These are phyloP conservation scores for Leccinum uliginosum DNA, from an alignment of 768 basidiomycete species.

Conservation along the genomic window DNA sequence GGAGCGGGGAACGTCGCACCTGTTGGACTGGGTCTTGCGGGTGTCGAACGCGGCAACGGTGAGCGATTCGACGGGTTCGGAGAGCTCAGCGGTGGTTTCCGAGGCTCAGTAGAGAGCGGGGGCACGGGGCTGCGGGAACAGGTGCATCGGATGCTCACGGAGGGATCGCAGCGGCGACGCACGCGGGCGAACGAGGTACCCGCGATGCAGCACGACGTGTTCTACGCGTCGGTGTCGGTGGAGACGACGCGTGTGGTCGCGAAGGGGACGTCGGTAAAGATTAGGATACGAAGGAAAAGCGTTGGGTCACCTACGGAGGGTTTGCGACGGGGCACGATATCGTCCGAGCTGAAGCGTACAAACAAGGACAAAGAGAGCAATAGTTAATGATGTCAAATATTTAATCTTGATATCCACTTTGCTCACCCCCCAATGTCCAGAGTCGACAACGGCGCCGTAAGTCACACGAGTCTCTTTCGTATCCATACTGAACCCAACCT, in stretches of 20 bases:
- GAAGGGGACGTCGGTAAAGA: neutral
- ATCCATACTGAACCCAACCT: constrained; percentile 28
- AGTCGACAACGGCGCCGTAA: constrained; percentile 26
- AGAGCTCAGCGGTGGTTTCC: constrained; percentile 26
- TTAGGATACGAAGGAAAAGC: constrained; percentile 14
- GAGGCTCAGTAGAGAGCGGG: neutral
- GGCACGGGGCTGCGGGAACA: constrained; percentile 11
- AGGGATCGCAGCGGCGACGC: constrained; percentile 18
- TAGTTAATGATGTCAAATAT: no score
- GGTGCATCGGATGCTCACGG: constrained; percentile 18
- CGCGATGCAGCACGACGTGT: constrained; percentile 23
- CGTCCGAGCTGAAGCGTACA: constrained; percentile 28
- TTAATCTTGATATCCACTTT: no score
- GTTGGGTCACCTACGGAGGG: constrained; percentile 19
- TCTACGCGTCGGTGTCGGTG: constrained; percentile 20
- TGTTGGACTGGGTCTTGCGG: constrained; percentile 26
- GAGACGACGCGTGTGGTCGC: neutral
- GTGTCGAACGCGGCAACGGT: constrained; percentile 24
- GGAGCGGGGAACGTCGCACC: neutral
- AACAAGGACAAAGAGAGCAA: constrained; percentile 10
- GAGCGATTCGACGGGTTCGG: constrained; percentile 27
- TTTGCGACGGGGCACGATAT: constrained; percentile 22
- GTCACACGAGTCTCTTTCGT: constrained; percentile 26
- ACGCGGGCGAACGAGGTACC: constrained; percentile 18
- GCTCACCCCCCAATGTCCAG: constrained; percentile 16